phyloP scores from a whole-genome alignment of 495 filamentous ascomycete species.

The Cladorrhinum samala region DNA sequence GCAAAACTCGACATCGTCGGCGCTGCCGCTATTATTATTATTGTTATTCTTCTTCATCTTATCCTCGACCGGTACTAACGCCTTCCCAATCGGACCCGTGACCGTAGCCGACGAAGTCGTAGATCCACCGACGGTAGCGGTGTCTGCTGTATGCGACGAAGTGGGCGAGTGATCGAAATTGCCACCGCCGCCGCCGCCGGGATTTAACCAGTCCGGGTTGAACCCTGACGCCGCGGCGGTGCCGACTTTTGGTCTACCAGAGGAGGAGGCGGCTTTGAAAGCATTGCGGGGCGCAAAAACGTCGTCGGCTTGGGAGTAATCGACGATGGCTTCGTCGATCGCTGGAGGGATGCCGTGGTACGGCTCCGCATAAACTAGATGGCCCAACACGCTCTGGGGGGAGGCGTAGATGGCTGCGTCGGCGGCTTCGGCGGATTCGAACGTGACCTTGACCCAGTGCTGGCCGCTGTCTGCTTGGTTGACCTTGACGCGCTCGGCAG shows the following conservation, averaged over 20 bases:
- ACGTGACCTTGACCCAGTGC: conserved; percentile 92
- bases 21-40: not conserved
- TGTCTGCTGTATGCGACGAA: conserved; percentile 46
- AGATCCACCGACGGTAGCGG: conserved; percentile 32
- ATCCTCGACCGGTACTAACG: not conserved
- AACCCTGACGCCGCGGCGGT: not conserved
- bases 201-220: conserved; percentile 13
- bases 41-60: not conserved
- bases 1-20: conserved; percentile 27
- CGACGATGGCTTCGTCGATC: conserved; percentile 44
- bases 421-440: conserved; percentile 73
- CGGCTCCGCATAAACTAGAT: conserved; percentile 70
- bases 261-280: not conserved
- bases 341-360: conserved; percentile 66
- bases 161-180: conserved; percentile 33
- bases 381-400: conserved; percentile 69
- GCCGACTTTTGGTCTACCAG: not conserved
- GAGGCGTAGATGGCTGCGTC: conserved; percentile 68
- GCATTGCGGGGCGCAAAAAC: too few relatives aligned
- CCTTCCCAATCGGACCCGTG: conserved; percentile 57
- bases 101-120: conserved; percentile 36
- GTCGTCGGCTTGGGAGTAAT: too few relatives aligned
- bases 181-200: conserved; percentile 20
- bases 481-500: conserved; percentile 65
- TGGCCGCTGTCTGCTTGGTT: conserved; percentile 69